Percentiles rank a stretch among this genome's conserved stretches.
These are phyloP conservation scores for Globisporangium apiculatum DNA, from an alignment of 352 stramenopile species.

Conservation along the genomic window DNA sequence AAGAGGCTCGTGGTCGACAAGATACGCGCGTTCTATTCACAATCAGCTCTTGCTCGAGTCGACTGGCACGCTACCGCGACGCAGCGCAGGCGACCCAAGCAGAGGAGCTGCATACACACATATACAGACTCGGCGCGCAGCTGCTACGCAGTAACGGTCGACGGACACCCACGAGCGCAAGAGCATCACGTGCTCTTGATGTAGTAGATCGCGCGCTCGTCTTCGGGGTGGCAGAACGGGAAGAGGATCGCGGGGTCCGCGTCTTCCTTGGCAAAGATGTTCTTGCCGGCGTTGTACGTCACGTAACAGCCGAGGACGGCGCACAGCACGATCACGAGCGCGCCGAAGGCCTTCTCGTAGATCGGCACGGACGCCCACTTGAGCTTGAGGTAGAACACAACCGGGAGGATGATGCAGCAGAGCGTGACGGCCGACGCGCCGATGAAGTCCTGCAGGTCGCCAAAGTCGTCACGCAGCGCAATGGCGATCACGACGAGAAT, in stretches of 20 bases:
- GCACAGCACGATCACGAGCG: conserved; percentile 11
- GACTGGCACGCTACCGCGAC: background rate
- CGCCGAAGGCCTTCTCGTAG: conserved; percentile 14
- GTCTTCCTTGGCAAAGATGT: conserved; percentile 1
- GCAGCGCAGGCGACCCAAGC: too few species aligned
- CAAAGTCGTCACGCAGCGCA: conserved; percentile 13
- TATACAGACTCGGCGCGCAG: background rate
- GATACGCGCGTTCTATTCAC: background rate
- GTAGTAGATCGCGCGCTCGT: conserved; percentile 11
- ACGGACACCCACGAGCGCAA: too few species aligned
- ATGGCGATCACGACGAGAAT: conserved; percentile 14
- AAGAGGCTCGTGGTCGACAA: background rate
- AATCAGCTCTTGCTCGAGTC: background rate
- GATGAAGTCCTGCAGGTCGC: conserved; percentile 20
- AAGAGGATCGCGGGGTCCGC: conserved; percentile 2
- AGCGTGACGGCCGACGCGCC: conserved; percentile 16
- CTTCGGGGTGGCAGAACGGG: conserved; percentile 6
- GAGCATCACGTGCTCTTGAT: conserved; percentile 4
- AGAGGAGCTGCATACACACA: background rate
- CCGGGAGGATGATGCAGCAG: conserved; percentile 23
- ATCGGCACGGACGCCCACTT: conserved; percentile 10
- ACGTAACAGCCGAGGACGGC: conserved; percentile 13
- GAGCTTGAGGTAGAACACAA: conserved; percentile 23
- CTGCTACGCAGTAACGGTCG: too few species aligned
- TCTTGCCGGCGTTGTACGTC: conserved; percentile 9